A percentile compares a stretch with the other conserved stretches of the same genome.
Evolutionary conservation across 2,329 filamentous ascomycete species (phyloP).

Genomic region (Chaetomiaceae sp.): DNA sequence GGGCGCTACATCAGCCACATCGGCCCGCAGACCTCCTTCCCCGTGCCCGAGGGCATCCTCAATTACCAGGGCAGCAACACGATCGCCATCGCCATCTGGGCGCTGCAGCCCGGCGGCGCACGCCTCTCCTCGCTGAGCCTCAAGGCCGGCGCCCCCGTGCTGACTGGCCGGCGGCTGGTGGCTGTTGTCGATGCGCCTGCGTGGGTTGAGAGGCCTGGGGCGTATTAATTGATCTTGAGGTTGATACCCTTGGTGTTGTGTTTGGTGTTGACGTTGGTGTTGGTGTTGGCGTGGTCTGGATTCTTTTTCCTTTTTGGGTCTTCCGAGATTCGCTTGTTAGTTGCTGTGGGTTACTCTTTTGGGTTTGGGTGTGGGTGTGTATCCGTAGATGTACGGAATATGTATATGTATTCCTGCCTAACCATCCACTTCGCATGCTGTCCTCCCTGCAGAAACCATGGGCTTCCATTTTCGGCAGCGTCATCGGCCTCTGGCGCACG

Average conservation of each 20-base stretch:
- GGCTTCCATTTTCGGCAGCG: not conserved
- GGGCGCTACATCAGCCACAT: constrained; percentile 58
- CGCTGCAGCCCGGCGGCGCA: constrained; percentile 52
- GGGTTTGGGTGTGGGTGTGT: not conserved
- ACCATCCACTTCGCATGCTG: too few relatives aligned
- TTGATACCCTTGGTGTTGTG: too few relatives aligned
- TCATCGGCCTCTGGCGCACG: too few relatives aligned
- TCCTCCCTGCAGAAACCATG: not conserved
- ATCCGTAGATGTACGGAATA: too few relatives aligned
- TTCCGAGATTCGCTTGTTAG: too few relatives aligned
- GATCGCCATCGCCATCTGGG: constrained; percentile 65
- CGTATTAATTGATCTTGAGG: constrained; percentile 45
- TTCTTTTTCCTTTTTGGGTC: too few relatives aligned
- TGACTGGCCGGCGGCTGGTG: constrained; percentile 45
- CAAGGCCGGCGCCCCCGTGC: constrained; percentile 43
- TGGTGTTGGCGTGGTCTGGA: too few relatives aligned
- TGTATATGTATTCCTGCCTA: too few relatives aligned
- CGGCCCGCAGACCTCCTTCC: constrained; percentile 68
- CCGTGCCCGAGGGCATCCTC: constrained; percentile 68
- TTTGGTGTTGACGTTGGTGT: too few relatives aligned
- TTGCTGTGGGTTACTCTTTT: not conserved
- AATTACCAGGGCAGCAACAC: constrained; percentile 68
- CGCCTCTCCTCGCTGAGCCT: constrained; percentile 52
- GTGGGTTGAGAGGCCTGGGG: constrained; percentile 43
- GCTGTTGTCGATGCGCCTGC: constrained; percentile 40